Conservation (phyloP, 345 rosid genomes). For the Rhodamnia rubescens region DNA sequence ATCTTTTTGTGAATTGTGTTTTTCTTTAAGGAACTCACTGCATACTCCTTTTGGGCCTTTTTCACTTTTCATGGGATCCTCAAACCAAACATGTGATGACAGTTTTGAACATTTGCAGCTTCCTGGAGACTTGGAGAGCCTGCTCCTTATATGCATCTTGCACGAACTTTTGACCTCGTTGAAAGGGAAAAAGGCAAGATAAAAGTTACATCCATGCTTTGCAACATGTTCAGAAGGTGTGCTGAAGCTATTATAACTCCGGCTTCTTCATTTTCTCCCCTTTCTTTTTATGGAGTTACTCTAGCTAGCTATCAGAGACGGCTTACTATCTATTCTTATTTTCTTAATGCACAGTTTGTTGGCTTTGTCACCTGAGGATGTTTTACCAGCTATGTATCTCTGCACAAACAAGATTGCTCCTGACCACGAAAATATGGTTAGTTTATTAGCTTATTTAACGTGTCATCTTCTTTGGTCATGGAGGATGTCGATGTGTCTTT, state of each 20-base stretch:
- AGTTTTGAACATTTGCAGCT: conserved; percentile 34
- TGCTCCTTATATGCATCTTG: conserved; percentile 82
- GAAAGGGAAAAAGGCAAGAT: conserved; percentile 80
- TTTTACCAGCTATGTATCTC: conserved; percentile 69
- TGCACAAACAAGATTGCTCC: conserved; percentile 86
- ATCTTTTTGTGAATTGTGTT: background rate
- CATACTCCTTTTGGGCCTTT: background rate
- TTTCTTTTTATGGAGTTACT: background rate
- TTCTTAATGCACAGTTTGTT: conserved; percentile 44
- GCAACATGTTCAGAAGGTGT: conserved; percentile 97
- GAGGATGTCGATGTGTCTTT: background rate
- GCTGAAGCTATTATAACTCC: background rate
- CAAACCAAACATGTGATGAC: background rate
- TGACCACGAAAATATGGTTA: conserved; percentile 74
- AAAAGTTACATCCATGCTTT: conserved; percentile 73
- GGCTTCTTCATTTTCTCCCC: background rate
- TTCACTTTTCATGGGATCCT: background rate
- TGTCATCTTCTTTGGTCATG: background rate
- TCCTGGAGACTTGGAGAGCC: conserved; percentile 76
- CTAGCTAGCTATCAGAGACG: background rate
- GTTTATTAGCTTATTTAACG: conserved; percentile 2
- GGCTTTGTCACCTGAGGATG: conserved; percentile 82
- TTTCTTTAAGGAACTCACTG: background rate
- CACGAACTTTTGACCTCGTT: conserved; percentile 68
- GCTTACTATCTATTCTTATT: background rate